A percentile compares a stretch with the other conserved stretches of the same genome.
These are phyloP conservation scores for Lepidium didymum DNA, from an alignment of 345 rosid species.

Conservation along the genomic window DNA sequence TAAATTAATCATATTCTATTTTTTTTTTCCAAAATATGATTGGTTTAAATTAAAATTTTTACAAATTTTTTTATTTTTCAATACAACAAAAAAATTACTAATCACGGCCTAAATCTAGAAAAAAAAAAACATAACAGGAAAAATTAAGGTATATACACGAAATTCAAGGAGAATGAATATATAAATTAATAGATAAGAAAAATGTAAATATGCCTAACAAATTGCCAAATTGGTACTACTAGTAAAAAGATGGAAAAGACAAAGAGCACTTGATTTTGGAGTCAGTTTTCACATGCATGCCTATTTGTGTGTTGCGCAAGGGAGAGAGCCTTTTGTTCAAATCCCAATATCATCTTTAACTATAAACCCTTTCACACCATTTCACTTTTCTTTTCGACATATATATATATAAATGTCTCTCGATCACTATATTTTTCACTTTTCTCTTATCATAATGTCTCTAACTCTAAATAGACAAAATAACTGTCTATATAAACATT, in stretches of 20 bases:
- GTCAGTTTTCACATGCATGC: conserved; percentile 30
- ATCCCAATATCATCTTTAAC: conserved; percentile 13
- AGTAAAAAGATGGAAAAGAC: conserved; percentile 2
- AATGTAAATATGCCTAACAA: background rate
- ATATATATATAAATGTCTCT: conserved; percentile 2
- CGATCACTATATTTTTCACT: conserved; percentile 8
- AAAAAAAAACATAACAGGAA: background rate
- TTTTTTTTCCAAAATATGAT: too few relatives aligned
- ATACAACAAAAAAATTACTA: too few relatives aligned
- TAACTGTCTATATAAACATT: too few relatives aligned
- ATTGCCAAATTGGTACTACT: background rate
- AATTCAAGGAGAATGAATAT: background rate
- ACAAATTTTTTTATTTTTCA: too few relatives aligned
- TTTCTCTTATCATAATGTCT: conserved; percentile 25
- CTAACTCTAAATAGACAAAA: background rate
- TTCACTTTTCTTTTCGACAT: background rate
- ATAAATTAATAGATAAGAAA: background rate
- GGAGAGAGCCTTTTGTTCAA: conserved; percentile 6
- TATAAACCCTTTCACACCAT: conserved; percentile 18
- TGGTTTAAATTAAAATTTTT: too few relatives aligned
- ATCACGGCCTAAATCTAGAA: too few relatives aligned
- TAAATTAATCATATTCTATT: too few relatives aligned
- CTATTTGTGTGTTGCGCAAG: conserved; percentile 26
- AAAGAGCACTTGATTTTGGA: conserved; percentile 21
- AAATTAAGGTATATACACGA: background rate